These are phyloP conservation scores for Hylodesmum podocarpum DNA, from an alignment of 306 rosid species.

Conservation along the genomic window DNA sequence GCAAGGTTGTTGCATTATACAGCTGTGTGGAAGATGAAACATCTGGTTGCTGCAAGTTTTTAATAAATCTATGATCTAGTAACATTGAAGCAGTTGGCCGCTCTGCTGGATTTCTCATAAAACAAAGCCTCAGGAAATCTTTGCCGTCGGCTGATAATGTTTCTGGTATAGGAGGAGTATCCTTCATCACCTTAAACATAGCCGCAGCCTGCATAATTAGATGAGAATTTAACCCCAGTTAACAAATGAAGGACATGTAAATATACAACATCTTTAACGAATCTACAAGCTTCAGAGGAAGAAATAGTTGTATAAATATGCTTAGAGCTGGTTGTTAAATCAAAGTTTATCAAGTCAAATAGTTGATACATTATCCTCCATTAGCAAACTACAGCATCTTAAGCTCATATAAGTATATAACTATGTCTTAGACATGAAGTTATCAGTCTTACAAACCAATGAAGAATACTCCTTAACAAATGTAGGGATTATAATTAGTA, in stretches of 20 bases:
- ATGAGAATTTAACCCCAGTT: constrained; percentile 29
- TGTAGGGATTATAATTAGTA: not conserved
- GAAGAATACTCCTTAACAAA: not conserved
- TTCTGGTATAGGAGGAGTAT: constrained; percentile 84
- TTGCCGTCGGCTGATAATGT: constrained; percentile 75
- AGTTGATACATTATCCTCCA: not conserved
- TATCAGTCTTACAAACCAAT: not conserved
- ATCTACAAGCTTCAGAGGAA: constrained; percentile 14
- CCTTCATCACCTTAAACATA: constrained; percentile 91
- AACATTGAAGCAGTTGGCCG: constrained; percentile 68
- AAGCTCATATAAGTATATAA: constrained; percentile 1
- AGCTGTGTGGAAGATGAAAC: constrained; percentile 39
- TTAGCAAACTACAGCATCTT: constrained; percentile 4
- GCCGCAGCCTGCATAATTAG: constrained; percentile 84
- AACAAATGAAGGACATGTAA: constrained; percentile 13
- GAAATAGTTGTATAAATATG: not conserved
- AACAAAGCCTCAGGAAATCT: constrained; percentile 85
- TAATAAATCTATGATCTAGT: constrained; percentile 82
- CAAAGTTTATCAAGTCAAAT: not conserved
- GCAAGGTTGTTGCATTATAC: constrained; percentile 36
- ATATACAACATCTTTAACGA: not conserved
- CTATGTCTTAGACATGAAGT: not conserved
- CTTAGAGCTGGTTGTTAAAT: constrained; percentile 1
- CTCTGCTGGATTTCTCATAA: constrained; percentile 92
- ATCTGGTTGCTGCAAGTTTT: constrained; percentile 49